A percentile compares a stretch with the other conserved stretches of the same genome.
phyloP scores from a whole-genome alignment of 169 alveolate genomes.

The Theileria parva region DNA sequence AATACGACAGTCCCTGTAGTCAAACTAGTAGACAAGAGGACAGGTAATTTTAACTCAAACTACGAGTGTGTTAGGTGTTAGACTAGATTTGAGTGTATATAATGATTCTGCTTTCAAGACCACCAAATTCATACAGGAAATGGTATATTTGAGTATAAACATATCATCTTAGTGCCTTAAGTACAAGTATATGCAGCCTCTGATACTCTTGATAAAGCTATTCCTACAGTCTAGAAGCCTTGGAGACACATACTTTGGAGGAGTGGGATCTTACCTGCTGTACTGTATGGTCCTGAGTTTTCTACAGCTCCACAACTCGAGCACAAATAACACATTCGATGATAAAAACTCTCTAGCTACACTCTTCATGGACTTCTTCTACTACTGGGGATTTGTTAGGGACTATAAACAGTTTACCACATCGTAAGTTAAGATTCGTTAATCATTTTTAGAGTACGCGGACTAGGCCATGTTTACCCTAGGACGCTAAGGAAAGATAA shows the following conservation, averaged over 20 bases:
- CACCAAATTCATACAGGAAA: constrained; percentile 43
- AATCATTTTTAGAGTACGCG: constrained; percentile 56
- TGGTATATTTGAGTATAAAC: constrained; percentile 4
- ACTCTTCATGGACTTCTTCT: constrained; percentile 69
- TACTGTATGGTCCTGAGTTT: constrained; percentile 77
- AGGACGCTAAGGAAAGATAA: constrained; percentile 51
- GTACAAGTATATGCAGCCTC: constrained; percentile 74
- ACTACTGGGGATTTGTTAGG: constrained; percentile 72
- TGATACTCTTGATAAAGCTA: constrained; percentile 67
- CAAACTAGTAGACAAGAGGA: constrained; percentile 58
- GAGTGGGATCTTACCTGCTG: constrained; percentile 75
- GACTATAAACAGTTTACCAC: constrained; percentile 62
- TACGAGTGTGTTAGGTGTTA: constrained; percentile 21
- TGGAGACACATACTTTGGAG: constrained; percentile 76
- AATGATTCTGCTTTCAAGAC: constrained; percentile 44
- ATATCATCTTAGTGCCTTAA: constrained; percentile 46
- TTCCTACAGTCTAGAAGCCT: constrained; percentile 72
- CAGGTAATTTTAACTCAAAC: constrained; percentile 23
- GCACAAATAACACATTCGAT: constrained; percentile 41
- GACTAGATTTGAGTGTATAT: constrained; percentile 41
- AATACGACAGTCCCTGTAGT: constrained; percentile 65
- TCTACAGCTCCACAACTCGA: constrained; percentile 71
- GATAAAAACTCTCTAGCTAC: constrained; percentile 49
- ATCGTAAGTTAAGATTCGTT: constrained; percentile 14
- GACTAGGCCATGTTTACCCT: constrained; percentile 74